Conservation (phyloP, 2,329 filamentous ascomycete genomes). For the Tolypocladium endophyticum region DNA sequence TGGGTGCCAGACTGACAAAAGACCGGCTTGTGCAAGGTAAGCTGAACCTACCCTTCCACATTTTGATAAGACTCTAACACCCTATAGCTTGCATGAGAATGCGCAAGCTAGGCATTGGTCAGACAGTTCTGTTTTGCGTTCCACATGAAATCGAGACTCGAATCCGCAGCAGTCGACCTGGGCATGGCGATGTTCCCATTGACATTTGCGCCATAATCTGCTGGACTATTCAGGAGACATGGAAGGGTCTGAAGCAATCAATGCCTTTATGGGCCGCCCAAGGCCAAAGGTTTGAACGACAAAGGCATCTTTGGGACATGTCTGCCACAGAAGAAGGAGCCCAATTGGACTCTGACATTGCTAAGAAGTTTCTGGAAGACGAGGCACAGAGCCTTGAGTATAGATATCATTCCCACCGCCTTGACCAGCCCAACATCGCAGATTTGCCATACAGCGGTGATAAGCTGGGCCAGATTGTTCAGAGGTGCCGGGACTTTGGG, state of each 20-base stretch:
- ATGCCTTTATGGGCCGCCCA: constrained; percentile 53
- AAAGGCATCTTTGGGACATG: constrained; percentile 23
- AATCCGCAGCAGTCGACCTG: constrained; percentile 23
- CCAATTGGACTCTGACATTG: background rate
- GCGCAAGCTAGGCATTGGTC: constrained; percentile 52
- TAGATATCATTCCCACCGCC: background rate
- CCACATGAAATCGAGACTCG: constrained; percentile 46
- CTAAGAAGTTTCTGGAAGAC: background rate
- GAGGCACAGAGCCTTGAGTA: constrained; percentile 1
- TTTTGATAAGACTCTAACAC: background rate
- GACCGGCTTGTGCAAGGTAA: constrained; percentile 58
- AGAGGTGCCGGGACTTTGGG: background rate
- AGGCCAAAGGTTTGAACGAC: constrained; percentile 37
- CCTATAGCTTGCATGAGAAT: constrained; percentile 53
- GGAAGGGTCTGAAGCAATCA: constrained; percentile 32
- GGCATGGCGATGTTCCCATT: constrained; percentile 27
- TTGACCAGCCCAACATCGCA: background rate
- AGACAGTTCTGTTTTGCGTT: constrained; percentile 50
- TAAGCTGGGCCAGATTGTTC: background rate
- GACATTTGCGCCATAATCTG: constrained; percentile 35
- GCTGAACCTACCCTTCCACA: constrained; percentile 4
- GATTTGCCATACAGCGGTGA: background rate
- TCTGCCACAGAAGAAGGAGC: background rate
- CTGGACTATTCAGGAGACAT: constrained; percentile 52
- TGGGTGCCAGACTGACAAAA: constrained; percentile 55